These are phyloP conservation scores for Reticulascus tulasneorum DNA, from an alignment of 2,329 filamentous ascomycete genomes.

Conservation along the genomic window DNA sequence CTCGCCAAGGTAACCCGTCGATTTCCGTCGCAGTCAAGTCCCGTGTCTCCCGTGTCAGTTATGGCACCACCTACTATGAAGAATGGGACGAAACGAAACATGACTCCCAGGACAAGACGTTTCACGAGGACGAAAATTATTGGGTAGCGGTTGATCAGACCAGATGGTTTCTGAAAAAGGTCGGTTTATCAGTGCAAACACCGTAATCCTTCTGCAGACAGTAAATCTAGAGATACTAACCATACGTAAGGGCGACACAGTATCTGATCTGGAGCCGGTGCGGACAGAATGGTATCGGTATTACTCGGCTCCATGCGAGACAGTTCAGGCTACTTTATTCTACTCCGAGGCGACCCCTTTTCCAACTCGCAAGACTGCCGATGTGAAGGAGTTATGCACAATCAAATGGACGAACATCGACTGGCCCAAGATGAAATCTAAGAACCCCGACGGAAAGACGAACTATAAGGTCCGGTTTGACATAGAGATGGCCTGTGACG, in stretches of 20 bases:
- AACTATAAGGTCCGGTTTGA: constrained; percentile 4
- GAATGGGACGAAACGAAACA: constrained; percentile 10
- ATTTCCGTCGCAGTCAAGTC: constrained; percentile 1
- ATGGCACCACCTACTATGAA: constrained; percentile 5
- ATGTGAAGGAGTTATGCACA: constrained; percentile 13
- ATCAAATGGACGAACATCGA: constrained; percentile 15
- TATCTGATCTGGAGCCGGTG: constrained; percentile 4
- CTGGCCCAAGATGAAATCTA: constrained; percentile 5
- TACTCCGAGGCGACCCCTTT: not conserved
- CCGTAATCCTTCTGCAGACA: no score
- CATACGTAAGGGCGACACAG: constrained; percentile 8
- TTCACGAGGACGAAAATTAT: not conserved
- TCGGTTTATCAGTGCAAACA: no score
- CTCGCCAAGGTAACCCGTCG: not conserved
- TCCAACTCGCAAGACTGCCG: accelerated
- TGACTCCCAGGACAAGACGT: constrained; percentile 6
- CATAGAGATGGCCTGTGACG: constrained; percentile 17
- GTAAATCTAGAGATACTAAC: not conserved
- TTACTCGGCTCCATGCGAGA: not conserved
- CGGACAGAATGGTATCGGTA: accelerated
- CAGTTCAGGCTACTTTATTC: constrained; percentile 10
- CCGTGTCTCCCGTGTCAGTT: constrained; percentile 24
- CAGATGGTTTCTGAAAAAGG: constrained; percentile 24
- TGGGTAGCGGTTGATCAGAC: constrained; percentile 18
- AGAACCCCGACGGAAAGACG: constrained; percentile 7